Conservation (phyloP, 805 yeast species). For the Debaryomyces tyrocola region DNA sequence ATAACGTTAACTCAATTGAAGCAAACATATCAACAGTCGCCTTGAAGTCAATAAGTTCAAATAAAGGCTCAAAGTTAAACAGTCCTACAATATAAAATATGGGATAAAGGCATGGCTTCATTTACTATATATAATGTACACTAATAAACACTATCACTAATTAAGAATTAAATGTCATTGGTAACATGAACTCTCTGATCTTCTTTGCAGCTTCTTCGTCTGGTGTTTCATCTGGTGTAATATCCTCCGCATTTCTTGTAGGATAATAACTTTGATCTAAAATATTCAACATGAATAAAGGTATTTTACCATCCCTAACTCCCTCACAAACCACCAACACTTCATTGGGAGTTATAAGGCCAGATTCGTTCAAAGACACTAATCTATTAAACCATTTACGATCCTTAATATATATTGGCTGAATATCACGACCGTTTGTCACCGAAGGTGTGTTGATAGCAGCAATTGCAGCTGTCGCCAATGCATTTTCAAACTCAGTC, state of each 20-base stretch:
- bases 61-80: neutral
- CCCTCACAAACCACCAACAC: conserved; percentile 36
- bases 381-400: conserved; percentile 38
- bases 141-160: neutral
- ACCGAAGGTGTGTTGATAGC: conserved; percentile 32
- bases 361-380: conserved; percentile 25
- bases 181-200: conserved; percentile 34
- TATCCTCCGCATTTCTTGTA: conserved; percentile 14
- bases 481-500: conserved; percentile 23
- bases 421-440: conserved; percentile 17
- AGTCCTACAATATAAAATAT: neutral
- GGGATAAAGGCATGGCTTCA: neutral
- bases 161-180: conserved; percentile 27
- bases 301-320: conserved; percentile 37
- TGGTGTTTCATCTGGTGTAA: conserved; percentile 16
- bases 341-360: conserved; percentile 26
- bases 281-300: conserved; percentile 33
- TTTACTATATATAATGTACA: neutral
- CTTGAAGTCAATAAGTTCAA: conserved; percentile 1
- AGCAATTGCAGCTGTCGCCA: conserved; percentile 32
- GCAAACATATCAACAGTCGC: conserved; percentile 1
- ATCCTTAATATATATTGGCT: conserved; percentile 33
- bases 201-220: conserved; percentile 33
- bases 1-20: neutral
- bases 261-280: conserved; percentile 32